Conservation (phyloP, 78 protist genomes). For the Dictyostelium discoideum region DNA sequence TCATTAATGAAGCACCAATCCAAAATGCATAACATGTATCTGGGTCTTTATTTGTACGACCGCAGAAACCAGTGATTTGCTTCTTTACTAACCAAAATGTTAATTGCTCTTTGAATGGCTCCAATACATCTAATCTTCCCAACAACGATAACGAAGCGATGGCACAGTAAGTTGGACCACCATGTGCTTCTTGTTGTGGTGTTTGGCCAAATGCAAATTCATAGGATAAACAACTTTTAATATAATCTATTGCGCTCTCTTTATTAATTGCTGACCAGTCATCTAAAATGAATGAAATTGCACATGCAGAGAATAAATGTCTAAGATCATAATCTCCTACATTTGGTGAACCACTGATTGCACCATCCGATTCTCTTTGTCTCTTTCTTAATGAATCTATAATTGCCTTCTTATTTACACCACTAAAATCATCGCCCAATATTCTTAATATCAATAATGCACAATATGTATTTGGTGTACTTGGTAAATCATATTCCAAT, state of each 20-base stretch:
- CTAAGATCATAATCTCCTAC: conserved; percentile 86
- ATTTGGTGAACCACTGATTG: conserved; percentile 33
- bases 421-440: conserved; percentile 80
- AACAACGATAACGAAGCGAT: conserved; percentile 77
- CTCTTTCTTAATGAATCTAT: conserved; percentile 25
- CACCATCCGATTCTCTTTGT: conserved; percentile 65
- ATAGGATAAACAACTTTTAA: conserved; percentile 31
- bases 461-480: conserved; percentile 86
- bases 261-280: conserved; percentile 84
- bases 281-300: conserved; percentile 59
- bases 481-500: conserved; percentile 47
- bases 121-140: conserved; percentile 43
- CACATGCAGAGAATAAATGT: conserved; percentile 86
- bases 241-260: conserved; percentile 52
- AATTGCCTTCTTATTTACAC: conserved; percentile 79
- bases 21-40: conserved; percentile 98
- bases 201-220: conserved; percentile 86
- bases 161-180: conserved; percentile 92
- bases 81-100: conserved; percentile 62
- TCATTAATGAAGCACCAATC: conserved; percentile 92
- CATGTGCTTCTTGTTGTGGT: conserved; percentile 90
- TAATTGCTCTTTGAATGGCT: not conserved
- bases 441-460: conserved; percentile 80
- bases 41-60: conserved; percentile 96
- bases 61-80: conserved; percentile 94